Evolutionary conservation across 208 protist genomes (phyloP).

Genomic region (Strigomonas galati): DNA sequence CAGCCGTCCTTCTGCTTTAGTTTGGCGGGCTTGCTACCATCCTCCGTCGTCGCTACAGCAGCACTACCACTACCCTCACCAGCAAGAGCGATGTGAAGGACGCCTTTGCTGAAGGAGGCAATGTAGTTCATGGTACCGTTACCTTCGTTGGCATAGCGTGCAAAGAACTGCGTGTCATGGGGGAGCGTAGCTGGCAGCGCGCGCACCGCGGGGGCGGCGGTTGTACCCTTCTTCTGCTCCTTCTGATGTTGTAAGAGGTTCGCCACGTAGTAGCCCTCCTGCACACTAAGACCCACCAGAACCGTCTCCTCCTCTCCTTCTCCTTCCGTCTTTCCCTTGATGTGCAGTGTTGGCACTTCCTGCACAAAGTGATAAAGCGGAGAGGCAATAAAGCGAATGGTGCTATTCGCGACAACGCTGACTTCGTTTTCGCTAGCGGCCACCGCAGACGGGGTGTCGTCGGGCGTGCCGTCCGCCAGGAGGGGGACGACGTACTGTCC

Average conservation of each 20-base stretch:
- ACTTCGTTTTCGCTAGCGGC: constrained; percentile 14
- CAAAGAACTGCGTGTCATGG: constrained; percentile 41
- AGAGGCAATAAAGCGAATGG: constrained; percentile 7
- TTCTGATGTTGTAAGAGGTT: neutral
- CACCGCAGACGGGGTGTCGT: constrained; percentile 15
- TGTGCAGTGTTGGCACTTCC: neutral
- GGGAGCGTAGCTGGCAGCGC: constrained; percentile 30
- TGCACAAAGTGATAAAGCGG: neutral
- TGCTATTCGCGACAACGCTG: neutral
- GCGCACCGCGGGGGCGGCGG: neutral
- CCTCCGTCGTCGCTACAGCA: too few species aligned
- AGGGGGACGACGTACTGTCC: constrained; percentile 39
- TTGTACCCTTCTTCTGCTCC: too few species aligned
- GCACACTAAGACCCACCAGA: neutral
- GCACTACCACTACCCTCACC: constrained; percentile 12
- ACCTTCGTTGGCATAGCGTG: neutral
- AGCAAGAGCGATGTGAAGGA: constrained; percentile 36
- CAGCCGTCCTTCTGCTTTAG: too few species aligned
- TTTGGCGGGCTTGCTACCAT: too few species aligned
- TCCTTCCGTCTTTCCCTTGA: constrained; percentile 10
- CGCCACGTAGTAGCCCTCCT: neutral
- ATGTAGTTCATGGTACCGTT: constrained; percentile 19
- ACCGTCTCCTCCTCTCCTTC: neutral
- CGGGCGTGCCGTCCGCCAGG: constrained; percentile 52
- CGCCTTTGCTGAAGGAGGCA: constrained; percentile 69